Percentiles rank a stretch among this genome's conserved stretches.
These are phyloP conservation scores for Vigna radiata DNA, from an alignment of 306 rosid species.

Conservation along the genomic window DNA sequence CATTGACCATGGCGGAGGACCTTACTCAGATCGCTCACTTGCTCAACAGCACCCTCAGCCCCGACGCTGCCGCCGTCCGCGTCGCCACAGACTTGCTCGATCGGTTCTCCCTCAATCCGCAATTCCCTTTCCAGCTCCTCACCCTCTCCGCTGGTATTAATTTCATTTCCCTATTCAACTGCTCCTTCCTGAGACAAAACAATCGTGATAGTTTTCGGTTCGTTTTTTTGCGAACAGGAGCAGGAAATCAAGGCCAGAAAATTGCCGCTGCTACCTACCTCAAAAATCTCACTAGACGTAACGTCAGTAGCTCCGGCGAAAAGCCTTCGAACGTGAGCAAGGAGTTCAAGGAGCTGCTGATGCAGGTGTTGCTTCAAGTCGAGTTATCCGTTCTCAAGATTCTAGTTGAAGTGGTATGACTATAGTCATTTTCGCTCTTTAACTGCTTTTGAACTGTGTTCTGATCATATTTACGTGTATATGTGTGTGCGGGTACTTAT, in stretches of 20 bases:
- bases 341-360: constrained; percentile 79
- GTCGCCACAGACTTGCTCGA: constrained; percentile 68
- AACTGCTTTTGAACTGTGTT: not conserved
- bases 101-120: constrained; percentile 60
- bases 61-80: constrained; percentile 55
- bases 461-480: not conserved
- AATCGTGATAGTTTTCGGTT: not conserved
- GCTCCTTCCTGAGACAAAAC: not conserved
- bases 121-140: constrained; percentile 70
- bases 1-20: constrained; percentile 56
- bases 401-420: constrained; percentile 75
- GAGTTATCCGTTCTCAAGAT: constrained; percentile 68
- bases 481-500: no score
- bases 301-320: constrained; percentile 48
- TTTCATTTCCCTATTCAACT: not conserved
- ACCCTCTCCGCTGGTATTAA: constrained; percentile 61
- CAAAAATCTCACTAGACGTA: constrained; percentile 74
- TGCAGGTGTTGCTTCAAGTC: constrained; percentile 73
- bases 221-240: constrained; percentile 50
- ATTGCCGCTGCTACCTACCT: constrained; percentile 82
- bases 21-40: constrained; percentile 60
- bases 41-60: constrained; percentile 67
- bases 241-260: constrained; percentile 68
- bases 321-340: constrained; percentile 62
- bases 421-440: not conserved